Percentiles rank a stretch among this genome's conserved stretches.
Conservation (phyloP, 2,329 filamentous ascomycete genomes). For the Aspergillus ruber region DNA sequence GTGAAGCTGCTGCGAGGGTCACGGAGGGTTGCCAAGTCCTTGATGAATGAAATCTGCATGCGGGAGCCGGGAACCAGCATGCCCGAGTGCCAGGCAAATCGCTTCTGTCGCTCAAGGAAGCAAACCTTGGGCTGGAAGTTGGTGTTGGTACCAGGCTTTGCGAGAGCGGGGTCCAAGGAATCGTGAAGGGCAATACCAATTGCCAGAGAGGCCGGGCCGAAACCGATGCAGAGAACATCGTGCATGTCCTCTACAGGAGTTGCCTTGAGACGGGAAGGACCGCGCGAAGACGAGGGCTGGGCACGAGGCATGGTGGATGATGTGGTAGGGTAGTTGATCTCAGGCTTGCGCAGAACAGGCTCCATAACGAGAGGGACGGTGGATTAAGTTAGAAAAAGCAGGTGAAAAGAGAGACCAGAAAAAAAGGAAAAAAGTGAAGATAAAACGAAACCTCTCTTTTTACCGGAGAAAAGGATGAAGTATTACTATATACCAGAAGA, state of each 20-base stretch:
- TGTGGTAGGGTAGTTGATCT: slow-evolving; percentile 20
- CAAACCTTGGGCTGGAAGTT: slow-evolving; percentile 60
- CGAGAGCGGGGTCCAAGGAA: slow-evolving; percentile 48
- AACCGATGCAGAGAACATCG: slow-evolving; percentile 85
- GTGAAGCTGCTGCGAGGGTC: slow-evolving; percentile 88
- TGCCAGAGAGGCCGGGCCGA: slow-evolving; percentile 83
- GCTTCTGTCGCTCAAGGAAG: slow-evolving; percentile 78
- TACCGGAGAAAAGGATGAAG: neutral
- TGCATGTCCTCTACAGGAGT: slow-evolving; percentile 59
- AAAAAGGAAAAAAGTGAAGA: neutral
- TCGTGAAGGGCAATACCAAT: slow-evolving; percentile 88
- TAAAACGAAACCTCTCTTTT: neutral
- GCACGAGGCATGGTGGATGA: slow-evolving; percentile 16
- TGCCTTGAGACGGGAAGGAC: slow-evolving; percentile 44
- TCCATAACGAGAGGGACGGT: slow-evolving; percentile 11
- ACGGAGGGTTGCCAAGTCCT: slow-evolving; percentile 84
- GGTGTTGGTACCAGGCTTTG: slow-evolving; percentile 34
- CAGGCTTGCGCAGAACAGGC: slow-evolving; percentile 16
- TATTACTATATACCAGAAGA: too few relatives aligned
- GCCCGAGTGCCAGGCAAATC: slow-evolving; percentile 88
- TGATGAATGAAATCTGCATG: slow-evolving; percentile 98
- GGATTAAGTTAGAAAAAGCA: slow-evolving; percentile 1
- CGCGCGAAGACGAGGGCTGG: slow-evolving; percentile 11
- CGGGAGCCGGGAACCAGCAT: slow-evolving; percentile 90
- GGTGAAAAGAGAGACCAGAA: neutral